A percentile compares a stretch with the other conserved stretches of the same genome.
Conservation (phyloP, 331 rosid species). For the Pyracantha coccinea region DNA sequence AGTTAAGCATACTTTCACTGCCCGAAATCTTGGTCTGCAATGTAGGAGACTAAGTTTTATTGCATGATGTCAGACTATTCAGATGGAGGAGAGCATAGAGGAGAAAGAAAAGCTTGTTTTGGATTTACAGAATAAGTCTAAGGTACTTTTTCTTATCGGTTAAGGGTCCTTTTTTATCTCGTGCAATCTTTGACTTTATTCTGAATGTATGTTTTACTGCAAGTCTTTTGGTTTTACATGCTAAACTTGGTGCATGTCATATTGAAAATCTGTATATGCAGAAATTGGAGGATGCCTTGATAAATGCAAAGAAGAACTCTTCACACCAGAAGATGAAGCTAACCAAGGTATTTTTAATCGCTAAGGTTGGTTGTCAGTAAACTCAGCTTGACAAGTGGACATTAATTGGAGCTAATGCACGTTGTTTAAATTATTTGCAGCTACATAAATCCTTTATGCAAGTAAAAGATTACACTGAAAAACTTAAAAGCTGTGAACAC, state of each 20-base stretch:
- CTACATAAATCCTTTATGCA: constrained; percentile 55
- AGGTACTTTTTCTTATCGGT: constrained; percentile 30
- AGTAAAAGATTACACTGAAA: constrained; percentile 54
- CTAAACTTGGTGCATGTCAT: background rate
- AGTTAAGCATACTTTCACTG: background rate
- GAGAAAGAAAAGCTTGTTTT: constrained; percentile 34
- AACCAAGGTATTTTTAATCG: constrained; percentile 50
- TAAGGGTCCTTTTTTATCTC: background rate
- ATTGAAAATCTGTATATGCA: constrained; percentile 26
- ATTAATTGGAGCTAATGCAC: background rate
- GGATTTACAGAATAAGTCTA: constrained; percentile 69
- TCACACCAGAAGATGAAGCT: constrained; percentile 52
- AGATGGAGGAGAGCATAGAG: constrained; percentile 42
- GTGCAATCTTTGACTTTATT: constrained; percentile 2
- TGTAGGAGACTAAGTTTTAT: constrained; percentile 13
- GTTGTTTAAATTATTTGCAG: constrained; percentile 34
- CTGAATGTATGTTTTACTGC: background rate
- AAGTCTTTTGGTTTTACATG: background rate
- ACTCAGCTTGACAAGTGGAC: background rate
- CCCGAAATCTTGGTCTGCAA: background rate
- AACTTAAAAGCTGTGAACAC: constrained; percentile 53
- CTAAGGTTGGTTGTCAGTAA: background rate
- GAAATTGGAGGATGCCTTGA: constrained; percentile 87
- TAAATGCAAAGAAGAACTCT: constrained; percentile 64
- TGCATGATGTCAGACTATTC: constrained; percentile 47